phyloP scores from a whole-genome alignment of 1,284 basidiomycete genomes.

The Pyrrhoderma noxium region DNA sequence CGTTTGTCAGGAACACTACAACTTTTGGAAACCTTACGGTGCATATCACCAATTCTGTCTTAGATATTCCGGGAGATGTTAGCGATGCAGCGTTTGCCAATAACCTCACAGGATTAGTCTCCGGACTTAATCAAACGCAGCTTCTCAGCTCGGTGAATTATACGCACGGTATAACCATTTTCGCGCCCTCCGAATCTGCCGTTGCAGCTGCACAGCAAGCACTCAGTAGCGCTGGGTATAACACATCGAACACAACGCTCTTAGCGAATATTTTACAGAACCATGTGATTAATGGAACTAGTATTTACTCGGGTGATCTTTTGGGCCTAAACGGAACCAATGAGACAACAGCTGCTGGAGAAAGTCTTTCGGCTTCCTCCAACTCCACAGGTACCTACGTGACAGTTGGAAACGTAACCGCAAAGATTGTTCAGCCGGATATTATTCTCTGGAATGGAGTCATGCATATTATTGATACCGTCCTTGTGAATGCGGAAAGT shows the following conservation, averaged over 20 bases:
- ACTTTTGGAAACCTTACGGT: conserved; percentile 43
- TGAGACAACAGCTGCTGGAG: conserved; percentile 54
- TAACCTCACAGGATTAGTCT: conserved; percentile 33
- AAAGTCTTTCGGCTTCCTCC: conserved; percentile 42
- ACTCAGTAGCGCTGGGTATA: conserved; percentile 31
- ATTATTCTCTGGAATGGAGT: conserved; percentile 68
- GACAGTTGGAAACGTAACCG: conserved; percentile 43
- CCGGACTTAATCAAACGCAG: conserved; percentile 30
- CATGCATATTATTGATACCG: conserved; percentile 59
- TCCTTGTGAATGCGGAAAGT: conserved; percentile 47
- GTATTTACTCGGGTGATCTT: conserved; percentile 56
- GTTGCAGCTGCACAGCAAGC: conserved; percentile 32
- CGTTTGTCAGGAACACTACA: conserved; percentile 36
- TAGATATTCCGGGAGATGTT: conserved; percentile 49
- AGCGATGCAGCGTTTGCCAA: conserved; percentile 33
- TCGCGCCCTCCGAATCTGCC: conserved; percentile 55
- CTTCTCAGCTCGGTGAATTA: conserved; percentile 35
- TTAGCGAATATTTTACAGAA: conserved; percentile 47
- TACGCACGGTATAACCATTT: conserved; percentile 59
- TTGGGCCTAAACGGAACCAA: conserved; percentile 24
- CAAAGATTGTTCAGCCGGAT: conserved; percentile 54
- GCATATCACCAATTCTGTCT: conserved; percentile 43
- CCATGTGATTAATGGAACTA: conserved; percentile 66
- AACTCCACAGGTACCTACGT: conserved; percentile 63
- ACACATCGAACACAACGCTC: conserved; percentile 39